These are phyloP conservation scores for Chytriomyces hyalinus DNA, from an alignment of 192 early-diverging fungal genomes.

Conservation along the genomic window DNA sequence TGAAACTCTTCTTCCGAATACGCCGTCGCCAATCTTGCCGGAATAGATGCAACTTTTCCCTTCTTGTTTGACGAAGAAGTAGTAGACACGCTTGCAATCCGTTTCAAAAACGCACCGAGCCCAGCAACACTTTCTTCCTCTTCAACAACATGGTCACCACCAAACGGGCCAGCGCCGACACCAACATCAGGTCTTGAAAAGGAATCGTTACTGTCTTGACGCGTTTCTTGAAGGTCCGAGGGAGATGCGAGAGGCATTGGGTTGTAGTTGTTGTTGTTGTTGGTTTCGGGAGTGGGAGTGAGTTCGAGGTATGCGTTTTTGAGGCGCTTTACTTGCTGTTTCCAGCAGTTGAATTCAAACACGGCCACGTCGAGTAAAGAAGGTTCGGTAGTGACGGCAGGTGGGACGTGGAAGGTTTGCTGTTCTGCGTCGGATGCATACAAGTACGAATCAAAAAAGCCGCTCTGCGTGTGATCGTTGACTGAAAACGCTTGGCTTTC, in stretches of 20 bases:
- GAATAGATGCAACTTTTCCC: no score
- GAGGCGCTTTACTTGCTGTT: slow-evolving; percentile 6
- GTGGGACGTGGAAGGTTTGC: no score
- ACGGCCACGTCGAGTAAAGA: not conserved
- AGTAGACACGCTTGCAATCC: not conserved
- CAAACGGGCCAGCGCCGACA: slow-evolving; percentile 26
- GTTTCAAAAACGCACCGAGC: slow-evolving; percentile 5
- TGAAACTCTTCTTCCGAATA: slow-evolving; percentile 10
- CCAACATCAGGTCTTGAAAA: not conserved
- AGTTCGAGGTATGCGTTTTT: slow-evolving; percentile 15
- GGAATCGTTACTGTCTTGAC: no score
- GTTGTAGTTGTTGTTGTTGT: no score
- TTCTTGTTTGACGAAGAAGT: no score
- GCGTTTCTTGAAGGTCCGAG: not conserved
- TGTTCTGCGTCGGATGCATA: no score
- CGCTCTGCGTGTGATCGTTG: no score
- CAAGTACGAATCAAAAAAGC: no score
- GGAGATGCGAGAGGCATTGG: slow-evolving; percentile 1
- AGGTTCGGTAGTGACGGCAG: no score
- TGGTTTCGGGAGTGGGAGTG: no score
- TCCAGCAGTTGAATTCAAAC: slow-evolving; percentile 29
- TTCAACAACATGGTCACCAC: slow-evolving; percentile 13
- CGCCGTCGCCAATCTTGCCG: no score
- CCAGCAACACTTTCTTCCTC: slow-evolving; percentile 18
- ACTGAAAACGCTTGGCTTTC: no score